Percentiles rank a stretch among this genome's conserved stretches.
Conservation (phyloP, 352 stramenopile species). For the Phytophthora multivora region DNA sequence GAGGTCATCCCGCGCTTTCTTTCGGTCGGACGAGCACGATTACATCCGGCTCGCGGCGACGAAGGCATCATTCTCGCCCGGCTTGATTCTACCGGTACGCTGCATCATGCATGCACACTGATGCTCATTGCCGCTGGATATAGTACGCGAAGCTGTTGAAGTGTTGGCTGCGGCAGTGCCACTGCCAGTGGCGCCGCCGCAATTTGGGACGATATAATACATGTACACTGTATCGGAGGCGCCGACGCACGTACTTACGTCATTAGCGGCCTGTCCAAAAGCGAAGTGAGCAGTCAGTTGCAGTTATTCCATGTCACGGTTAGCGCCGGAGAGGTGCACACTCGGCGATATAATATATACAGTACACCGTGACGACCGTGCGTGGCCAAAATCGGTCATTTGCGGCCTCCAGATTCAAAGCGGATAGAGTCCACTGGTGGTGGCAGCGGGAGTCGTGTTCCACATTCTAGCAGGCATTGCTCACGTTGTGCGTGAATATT, state of each 20-base stretch:
- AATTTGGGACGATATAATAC: too few relatives aligned
- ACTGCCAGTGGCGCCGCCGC: neutral
- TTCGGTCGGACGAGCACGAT: constrained; percentile 1
- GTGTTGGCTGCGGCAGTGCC: neutral
- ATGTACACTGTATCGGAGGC: too few relatives aligned
- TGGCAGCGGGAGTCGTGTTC: too few relatives aligned
- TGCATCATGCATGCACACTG: too few relatives aligned
- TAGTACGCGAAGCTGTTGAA: neutral
- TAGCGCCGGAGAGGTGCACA: constrained; percentile 12
- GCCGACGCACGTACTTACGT: constrained; percentile 9
- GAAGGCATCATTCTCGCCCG: neutral
- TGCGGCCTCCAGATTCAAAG: neutral
- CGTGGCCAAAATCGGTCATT: neutral
- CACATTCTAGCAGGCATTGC: too few relatives aligned
- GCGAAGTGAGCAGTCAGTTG: constrained; percentile 18
- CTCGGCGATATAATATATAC: constrained; percentile 27
- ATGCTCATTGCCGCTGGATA: neutral
- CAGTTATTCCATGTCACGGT: neutral
- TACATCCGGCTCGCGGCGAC: neutral
- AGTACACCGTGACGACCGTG: constrained; percentile 2
- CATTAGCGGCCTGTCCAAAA: constrained; percentile 8
- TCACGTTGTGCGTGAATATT: too few relatives aligned
- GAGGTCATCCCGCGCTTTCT: neutral
- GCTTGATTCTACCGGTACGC: neutral
- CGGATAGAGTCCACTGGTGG: too few relatives aligned